Evolutionary conservation across 2,329 filamentous ascomycete genomes (phyloP).

Genomic region (Alternaria triticimaculans): DNA sequence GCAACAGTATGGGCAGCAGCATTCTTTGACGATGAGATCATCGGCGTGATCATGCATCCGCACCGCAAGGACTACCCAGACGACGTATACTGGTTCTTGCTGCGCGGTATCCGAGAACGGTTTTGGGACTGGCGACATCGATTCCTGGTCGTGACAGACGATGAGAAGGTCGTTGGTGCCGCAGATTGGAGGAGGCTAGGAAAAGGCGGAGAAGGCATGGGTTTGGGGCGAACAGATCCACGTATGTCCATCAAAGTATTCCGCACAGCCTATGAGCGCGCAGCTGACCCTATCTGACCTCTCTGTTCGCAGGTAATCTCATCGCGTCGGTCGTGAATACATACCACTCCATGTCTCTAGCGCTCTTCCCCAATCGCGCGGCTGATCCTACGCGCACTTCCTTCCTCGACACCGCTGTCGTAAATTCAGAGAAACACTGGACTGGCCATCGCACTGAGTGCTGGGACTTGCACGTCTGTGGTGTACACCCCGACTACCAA

Average conservation of each 20-base stretch:
- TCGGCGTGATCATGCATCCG: conserved; percentile 43
- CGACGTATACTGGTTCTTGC: conserved; percentile 39
- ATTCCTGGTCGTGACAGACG: conserved; percentile 28
- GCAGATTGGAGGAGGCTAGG: conserved; percentile 40
- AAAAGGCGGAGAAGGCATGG: conserved; percentile 21
- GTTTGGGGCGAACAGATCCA: conserved; percentile 26
- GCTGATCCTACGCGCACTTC: conserved; percentile 27
- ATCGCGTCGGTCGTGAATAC: conserved; percentile 15
- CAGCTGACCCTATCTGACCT: background rate
- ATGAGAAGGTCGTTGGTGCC: conserved; percentile 27
- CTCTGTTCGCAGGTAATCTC: conserved; percentile 24
- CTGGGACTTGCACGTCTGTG: conserved; percentile 39
- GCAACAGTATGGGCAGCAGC: conserved; percentile 33
- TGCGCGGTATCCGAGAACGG: conserved; percentile 32
- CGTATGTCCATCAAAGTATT: conserved; percentile 18
- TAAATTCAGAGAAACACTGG: conserved; percentile 30
- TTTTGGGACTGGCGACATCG: conserved; percentile 41
- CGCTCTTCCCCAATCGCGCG: conserved; percentile 34
- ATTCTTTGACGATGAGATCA: conserved; percentile 44
- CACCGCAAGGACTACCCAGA: conserved; percentile 34
- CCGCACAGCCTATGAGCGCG: background rate
- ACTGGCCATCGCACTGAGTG: conserved; percentile 33
- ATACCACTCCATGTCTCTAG: conserved; percentile 15
- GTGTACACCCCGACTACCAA: conserved; percentile 45
- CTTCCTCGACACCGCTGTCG: conserved; percentile 30